Evolutionary conservation across 2,329 filamentous ascomycete genomes (phyloP).

Genomic region (Neopestalotiopsis rosae): DNA sequence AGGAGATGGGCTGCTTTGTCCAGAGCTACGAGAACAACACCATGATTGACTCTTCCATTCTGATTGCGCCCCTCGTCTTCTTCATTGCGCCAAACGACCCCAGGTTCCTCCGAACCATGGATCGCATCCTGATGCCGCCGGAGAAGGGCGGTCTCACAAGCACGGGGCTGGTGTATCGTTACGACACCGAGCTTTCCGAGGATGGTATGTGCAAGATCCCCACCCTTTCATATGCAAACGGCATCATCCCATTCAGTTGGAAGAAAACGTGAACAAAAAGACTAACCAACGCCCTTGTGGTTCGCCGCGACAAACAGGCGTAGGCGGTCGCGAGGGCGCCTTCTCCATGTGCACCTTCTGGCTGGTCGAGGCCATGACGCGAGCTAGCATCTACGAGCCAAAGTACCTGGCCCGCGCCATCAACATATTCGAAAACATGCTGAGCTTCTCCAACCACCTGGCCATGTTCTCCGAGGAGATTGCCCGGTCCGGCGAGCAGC

Average conservation of each 20-base stretch:
- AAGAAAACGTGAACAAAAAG: no score
- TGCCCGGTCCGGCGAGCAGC: constrained; percentile 73
- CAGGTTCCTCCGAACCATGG: constrained; percentile 73
- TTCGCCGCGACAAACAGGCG: constrained; percentile 31
- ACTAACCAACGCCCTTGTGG: no score
- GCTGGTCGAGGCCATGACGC: constrained; percentile 79
- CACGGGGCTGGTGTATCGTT: constrained; percentile 77
- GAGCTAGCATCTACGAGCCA: constrained; percentile 68
- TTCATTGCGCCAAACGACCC: constrained; percentile 81
- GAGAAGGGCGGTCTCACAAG: constrained; percentile 79
- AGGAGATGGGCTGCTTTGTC: constrained; percentile 70
- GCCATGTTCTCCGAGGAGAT: constrained; percentile 84
- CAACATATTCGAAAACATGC: constrained; percentile 78
- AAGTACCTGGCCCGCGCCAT: constrained; percentile 67
- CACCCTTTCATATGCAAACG: no score
- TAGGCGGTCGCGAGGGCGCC: constrained; percentile 76
- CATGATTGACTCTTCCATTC: constrained; percentile 74
- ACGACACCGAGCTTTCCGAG: constrained; percentile 71
- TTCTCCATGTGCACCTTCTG: constrained; percentile 86
- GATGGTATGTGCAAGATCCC: constrained; percentile 58
- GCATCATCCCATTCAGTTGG: no score
- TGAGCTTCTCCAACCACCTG: constrained; percentile 77
- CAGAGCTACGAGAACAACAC: constrained; percentile 78
- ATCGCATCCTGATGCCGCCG: constrained; percentile 72
- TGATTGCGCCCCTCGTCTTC: constrained; percentile 80